Base-by-base conservation (phyloP, 2,329 filamentous ascomycete genomes). In the Ceratocystis huliohia region DNA sequence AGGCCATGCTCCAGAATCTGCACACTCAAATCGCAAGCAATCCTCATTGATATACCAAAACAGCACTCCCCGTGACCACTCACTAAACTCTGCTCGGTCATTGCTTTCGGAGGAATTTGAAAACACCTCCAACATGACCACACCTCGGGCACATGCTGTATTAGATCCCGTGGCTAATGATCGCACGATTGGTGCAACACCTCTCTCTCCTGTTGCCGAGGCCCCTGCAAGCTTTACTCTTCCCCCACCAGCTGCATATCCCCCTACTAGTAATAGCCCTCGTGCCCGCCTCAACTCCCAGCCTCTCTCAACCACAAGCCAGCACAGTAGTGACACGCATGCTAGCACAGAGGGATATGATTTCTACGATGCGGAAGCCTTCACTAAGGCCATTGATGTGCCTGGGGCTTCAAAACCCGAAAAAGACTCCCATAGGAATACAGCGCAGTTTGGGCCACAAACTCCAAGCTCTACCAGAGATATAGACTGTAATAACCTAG, bases 121-220 rank as follows among this genome's bases (percentile, higher is more conserved):
- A 68, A 86, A 82, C 72, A 85, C 83, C 5, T 87, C 84, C 1
- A 85, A 85, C 68, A 78, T 84, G 30, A 76, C 83, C 1, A 87
- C 84, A 0, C 84, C 84, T 0, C 73, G 85, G 5, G 84, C 80
- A 1, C 76, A 81, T 15, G 82, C 84, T 2, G 76, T 80, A 0
- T 75, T 77, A 20, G 75, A 78, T 5, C 73, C 73, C 2, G 69
- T 68, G 1, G 68, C 72, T 0, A 70, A 73, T 30, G 69, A 68
- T 8, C 65, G 17, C 8, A 48, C 17, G 17, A 59, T 53, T 15
- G 71, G 73, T 15, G 74, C 74, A 10, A 78, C 75, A 69, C 76
- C 72, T 56, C 72, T 83, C 30, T 78, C 78, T 3, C 77, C 80
- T 0, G 79, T 82, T 15, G 71, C 77, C 33, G 82, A 84, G 71